A percentile compares a stretch with the other conserved stretches of the same genome.
Conservation (phyloP, 805 yeast species). For the Zygosaccharomyces rouxii region DNA sequence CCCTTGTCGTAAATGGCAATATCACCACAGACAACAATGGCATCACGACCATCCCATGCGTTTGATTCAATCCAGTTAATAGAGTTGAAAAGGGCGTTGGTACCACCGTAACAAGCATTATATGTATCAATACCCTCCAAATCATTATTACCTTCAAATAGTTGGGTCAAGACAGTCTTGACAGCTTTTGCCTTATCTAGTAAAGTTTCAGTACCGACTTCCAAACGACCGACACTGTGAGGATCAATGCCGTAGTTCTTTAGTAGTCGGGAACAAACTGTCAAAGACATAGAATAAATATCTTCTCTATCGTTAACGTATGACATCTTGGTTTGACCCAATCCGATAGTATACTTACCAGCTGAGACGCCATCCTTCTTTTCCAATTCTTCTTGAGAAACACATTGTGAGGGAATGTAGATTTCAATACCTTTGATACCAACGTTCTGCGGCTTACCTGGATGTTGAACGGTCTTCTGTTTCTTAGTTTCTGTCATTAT, state of each 20-base stretch:
- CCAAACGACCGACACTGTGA: slow-evolving; percentile 81
- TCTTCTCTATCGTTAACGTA: slow-evolving; percentile 97
- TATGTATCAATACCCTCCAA: slow-evolving; percentile 94
- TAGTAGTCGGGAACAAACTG: slow-evolving; percentile 75
- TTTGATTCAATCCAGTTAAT: slow-evolving; percentile 94
- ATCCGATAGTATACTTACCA: slow-evolving; percentile 97
- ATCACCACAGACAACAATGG: slow-evolving; percentile 95
- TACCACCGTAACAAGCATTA: slow-evolving; percentile 99
- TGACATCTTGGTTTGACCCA: slow-evolving; percentile 98
- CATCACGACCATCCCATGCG: slow-evolving; percentile 97
- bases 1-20: slow-evolving; percentile 97
- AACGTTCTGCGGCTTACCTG: slow-evolving; percentile 64
- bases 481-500: slow-evolving; percentile 30
- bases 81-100: slow-evolving; percentile 88
- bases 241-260: slow-evolving; percentile 81
- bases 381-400: slow-evolving; percentile 86
- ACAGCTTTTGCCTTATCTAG: slow-evolving; percentile 96
- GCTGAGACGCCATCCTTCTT: slow-evolving; percentile 76
- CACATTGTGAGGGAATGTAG: slow-evolving; percentile 80
- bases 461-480: slow-evolving; percentile 27
- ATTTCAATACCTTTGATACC: slow-evolving; percentile 97
- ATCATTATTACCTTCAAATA: slow-evolving; percentile 82
- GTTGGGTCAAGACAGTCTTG: slow-evolving; percentile 91
- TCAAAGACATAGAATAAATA: slow-evolving; percentile 87
- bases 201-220: slow-evolving; percentile 97